These are phyloP conservation scores for Tricholoma bakamatsutake DNA, from an alignment of 768 basidiomycete genomes.

Conservation along the genomic window DNA sequence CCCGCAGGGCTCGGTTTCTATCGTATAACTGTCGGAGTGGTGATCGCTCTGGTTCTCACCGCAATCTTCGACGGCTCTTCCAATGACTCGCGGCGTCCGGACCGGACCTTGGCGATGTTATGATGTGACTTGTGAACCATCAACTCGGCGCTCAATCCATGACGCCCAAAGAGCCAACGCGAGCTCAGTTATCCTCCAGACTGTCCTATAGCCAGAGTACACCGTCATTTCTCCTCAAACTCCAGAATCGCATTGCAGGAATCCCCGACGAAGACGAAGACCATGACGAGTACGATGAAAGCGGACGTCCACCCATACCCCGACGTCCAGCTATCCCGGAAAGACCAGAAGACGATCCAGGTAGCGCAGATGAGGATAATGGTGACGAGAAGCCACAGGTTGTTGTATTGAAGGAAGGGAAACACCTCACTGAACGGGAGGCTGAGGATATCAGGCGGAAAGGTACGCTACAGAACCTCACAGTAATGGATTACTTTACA, in stretches of 20 bases:
- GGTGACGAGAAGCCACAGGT: constrained; percentile 84
- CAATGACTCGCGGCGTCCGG: neutral
- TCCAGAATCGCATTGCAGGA: constrained; percentile 60
- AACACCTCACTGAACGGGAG: constrained; percentile 75
- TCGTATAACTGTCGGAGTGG: no score
- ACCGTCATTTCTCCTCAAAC: constrained; percentile 60
- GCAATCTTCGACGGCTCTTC: no score
- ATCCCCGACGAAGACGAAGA: constrained; percentile 37
- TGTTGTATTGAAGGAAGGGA: constrained; percentile 83
- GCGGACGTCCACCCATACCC: constrained; percentile 70
- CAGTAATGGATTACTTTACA: neutral
- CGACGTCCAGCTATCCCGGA: constrained; percentile 66
- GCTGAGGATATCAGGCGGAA: constrained; percentile 71
- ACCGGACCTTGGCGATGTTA: neutral
- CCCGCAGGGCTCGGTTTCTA: no score
- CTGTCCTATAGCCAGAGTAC: constrained; percentile 57
- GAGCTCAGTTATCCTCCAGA: constrained; percentile 65
- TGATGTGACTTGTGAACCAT: neutral
- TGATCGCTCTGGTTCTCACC: no score
- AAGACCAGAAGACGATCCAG: constrained; percentile 60
- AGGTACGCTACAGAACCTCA: constrained; percentile 38
- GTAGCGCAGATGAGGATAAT: constrained; percentile 67
- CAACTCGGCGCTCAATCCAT: constrained; percentile 15
- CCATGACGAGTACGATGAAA: constrained; percentile 57
- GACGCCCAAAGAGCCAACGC: constrained; percentile 59